Base-by-base conservation (phyloP, 495 filamentous ascomycete species). In the Thozetella sp. region DNA sequence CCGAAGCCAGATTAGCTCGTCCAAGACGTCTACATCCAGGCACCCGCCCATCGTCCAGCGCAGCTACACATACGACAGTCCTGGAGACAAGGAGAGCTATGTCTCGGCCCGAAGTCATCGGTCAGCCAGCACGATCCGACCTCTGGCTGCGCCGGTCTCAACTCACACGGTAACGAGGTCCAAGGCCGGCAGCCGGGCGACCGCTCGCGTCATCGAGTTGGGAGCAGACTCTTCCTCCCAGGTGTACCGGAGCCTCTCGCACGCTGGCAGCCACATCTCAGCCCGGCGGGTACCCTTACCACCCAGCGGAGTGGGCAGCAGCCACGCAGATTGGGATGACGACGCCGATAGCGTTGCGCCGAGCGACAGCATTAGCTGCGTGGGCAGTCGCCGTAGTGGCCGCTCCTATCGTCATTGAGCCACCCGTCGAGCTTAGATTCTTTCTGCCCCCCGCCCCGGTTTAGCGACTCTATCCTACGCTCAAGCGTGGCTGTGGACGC, bases 281-380 rank as follows among this genome's bases (percentile, higher is more conserved):
- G 66, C 74, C 1, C 67, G 68, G 13, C 56, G 82, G 11, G 64
- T 83, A 2, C 80, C 82, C 10, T 68, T 85, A 0, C 85, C 86
- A 0, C 67, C 70, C 10, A 88, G 81, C 61, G 69, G 74, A 13
- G 65, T 65, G 13, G 67, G 71, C 22, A 61, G 63, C 37, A 64
- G 66, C 30, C 57, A 62, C 6, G 55, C 45, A 0, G 58, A 45
- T 17, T 73, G 69, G 72, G 75, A 68, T 15, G 78, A 73, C 20
- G 63, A 77, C 34, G 68, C 61, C 3, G 72, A 68, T n/a, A 82
- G 76, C 62, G 71, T 90, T 27, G 82, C 74, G 22, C 88, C 89
- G 2, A 83, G 82, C 57, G 89, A 92, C 66, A 90, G 86, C 64
- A 82, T 90, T 48, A 90, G 87, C 65, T 85, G 86, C 65, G 80